phyloP scores from a whole-genome alignment of 495 filamentous ascomycete species.

The Apodospora peruviana region DNA sequence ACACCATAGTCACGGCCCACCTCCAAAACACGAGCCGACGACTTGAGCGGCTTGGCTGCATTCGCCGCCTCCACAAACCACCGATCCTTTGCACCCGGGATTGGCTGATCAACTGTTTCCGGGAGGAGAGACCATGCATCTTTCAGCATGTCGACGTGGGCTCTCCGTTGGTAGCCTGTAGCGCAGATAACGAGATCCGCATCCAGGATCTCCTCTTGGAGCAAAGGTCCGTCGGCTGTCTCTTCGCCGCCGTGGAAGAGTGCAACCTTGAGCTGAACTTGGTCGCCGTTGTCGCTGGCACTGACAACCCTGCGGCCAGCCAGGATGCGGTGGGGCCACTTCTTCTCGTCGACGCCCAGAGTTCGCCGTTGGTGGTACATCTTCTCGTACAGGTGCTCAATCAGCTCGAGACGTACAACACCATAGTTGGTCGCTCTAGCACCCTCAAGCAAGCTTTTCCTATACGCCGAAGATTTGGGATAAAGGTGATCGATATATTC shows the following conservation, averaged over 20 bases:
- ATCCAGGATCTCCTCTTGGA: slow-evolving; percentile 53
- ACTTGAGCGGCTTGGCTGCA: slow-evolving; percentile 3
- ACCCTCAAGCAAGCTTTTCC: slow-evolving; percentile 54
- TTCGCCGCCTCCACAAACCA: slow-evolving; percentile 26
- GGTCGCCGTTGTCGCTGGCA: slow-evolving; percentile 43
- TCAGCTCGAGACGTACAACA: slow-evolving; percentile 79
- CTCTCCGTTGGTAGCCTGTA: slow-evolving; percentile 77
- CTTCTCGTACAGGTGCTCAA: slow-evolving; percentile 78
- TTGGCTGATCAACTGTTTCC: slow-evolving; percentile 18
- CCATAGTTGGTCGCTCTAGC: slow-evolving; percentile 87
- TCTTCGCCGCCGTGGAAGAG: slow-evolving; percentile 34
- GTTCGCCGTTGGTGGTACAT: slow-evolving; percentile 79
- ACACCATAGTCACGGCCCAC: slow-evolving; percentile 67
- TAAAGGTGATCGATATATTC: slow-evolving; percentile 71
- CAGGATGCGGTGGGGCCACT: slow-evolving; percentile 79
- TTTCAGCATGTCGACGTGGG: slow-evolving; percentile 71
- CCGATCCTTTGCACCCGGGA: slow-evolving; percentile 15
- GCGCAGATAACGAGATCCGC: slow-evolving; percentile 79
- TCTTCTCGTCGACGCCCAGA: slow-evolving; percentile 55
- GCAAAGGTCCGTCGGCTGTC: slow-evolving; percentile 22
- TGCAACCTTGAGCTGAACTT: slow-evolving; percentile 34
- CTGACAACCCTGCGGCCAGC: slow-evolving; percentile 56
- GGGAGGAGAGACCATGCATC: slow-evolving; percentile 59
- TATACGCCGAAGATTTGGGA: slow-evolving; percentile 53
- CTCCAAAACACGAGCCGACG: slow-evolving; percentile 20